phyloP scores from a whole-genome alignment of 176 grass and related monocot species.

The Cocos nucifera region DNA sequence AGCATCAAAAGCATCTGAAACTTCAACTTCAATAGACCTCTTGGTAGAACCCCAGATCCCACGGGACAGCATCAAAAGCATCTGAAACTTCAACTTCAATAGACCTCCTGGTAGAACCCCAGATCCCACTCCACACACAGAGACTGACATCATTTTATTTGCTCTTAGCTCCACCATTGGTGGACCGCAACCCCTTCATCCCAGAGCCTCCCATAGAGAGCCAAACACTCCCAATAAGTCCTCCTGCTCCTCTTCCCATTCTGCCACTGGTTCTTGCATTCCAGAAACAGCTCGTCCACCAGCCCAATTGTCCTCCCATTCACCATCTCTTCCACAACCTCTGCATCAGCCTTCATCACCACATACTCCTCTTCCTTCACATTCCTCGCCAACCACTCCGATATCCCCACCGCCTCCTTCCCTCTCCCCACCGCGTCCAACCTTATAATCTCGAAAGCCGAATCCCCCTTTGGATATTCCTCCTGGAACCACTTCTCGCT shows the following conservation, averaged over 20 bases:
- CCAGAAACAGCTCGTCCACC: slow-evolving; percentile 14
- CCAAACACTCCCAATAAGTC: slow-evolving; percentile 32
- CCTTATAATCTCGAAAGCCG: slow-evolving; percentile 22
- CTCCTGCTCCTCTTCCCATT: background rate
- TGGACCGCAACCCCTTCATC: slow-evolving; percentile 27
- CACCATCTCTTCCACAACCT: background rate
- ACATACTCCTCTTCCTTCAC: slow-evolving; percentile 22
- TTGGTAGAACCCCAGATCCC: background rate
- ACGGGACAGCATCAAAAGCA: background rate
- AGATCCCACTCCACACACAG: too few relatives aligned
- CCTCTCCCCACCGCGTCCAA: slow-evolving; percentile 10
- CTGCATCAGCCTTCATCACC: slow-evolving; percentile 35
- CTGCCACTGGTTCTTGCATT: slow-evolving; percentile 3
- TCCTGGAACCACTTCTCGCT: slow-evolving; percentile 28
- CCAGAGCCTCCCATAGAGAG: slow-evolving; percentile 25
- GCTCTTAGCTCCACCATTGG: slow-evolving; percentile 31
- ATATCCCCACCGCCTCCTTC: slow-evolving; percentile 10
- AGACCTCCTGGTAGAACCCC: background rate
- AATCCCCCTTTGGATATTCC: slow-evolving; percentile 14
- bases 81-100: too few relatives aligned
- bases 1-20: background rate
- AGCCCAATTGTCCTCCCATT: background rate
- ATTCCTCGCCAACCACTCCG: slow-evolving; percentile 26
- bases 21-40: background rate
- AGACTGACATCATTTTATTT: background rate